Percentiles rank a stretch among this genome's conserved stretches.
These are phyloP conservation scores for Cryoendolithus antarcticus DNA, from an alignment of 2,329 filamentous ascomycete genomes.

Conservation along the genomic window DNA sequence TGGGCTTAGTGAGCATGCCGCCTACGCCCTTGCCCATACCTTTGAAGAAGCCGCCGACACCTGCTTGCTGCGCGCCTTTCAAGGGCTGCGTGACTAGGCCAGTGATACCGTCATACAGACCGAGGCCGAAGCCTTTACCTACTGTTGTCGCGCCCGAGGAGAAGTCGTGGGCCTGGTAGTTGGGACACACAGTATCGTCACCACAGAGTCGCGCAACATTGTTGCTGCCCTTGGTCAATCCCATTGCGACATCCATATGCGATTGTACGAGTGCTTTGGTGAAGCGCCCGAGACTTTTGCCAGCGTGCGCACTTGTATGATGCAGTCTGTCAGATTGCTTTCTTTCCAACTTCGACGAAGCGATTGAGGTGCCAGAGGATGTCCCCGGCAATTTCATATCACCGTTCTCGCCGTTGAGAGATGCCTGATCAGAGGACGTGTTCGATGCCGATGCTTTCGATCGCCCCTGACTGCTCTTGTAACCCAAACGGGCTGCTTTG, in stretches of 20 bases:
- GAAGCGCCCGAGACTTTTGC: constrained; percentile 14
- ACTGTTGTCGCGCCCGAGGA: constrained; percentile 39
- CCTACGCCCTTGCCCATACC: constrained; percentile 65
- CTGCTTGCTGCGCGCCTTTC: constrained; percentile 46
- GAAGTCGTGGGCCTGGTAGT: constrained; percentile 52
- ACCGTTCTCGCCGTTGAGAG: constrained; percentile 9
- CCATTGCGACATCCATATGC: constrained; percentile 49
- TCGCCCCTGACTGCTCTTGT: constrained; percentile 1
- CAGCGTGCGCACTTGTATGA: constrained; percentile 7
- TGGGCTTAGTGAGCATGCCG: constrained; percentile 58
- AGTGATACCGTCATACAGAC: constrained; percentile 60
- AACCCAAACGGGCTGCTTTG: constrained; percentile 31
- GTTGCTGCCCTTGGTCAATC: constrained; percentile 56
- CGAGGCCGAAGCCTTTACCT: constrained; percentile 51
- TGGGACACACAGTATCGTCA: constrained; percentile 54
- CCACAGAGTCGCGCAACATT: constrained; percentile 60
- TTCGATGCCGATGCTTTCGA: constrained; percentile 1
- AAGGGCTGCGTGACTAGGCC: constrained; percentile 60
- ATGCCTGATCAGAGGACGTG: not conserved
- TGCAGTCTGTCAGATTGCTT: constrained; percentile 33
- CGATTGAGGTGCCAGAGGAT: constrained; percentile 7
- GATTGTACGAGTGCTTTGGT: constrained; percentile 26
- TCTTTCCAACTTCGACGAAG: no score
- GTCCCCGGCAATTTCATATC: constrained; percentile 18
- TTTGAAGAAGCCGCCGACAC: constrained; percentile 53